Evolutionary conservation across 805 yeast species (phyloP), one percentile per base, ranked within the genome.

Genomic region (Aciculoconidium aculeatum): DNA sequence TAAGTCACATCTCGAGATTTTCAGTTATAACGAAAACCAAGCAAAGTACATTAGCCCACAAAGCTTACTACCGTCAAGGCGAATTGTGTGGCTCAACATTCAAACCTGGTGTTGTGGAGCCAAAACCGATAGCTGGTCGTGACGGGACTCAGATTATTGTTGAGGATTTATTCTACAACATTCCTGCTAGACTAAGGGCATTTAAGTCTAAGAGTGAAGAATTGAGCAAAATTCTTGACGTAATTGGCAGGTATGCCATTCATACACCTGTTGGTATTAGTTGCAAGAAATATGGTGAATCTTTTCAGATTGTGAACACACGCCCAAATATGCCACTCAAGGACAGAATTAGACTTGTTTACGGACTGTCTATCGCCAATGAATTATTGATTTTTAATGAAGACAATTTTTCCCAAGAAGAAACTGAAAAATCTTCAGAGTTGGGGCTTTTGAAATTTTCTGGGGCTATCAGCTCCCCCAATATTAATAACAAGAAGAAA

Each of bases 151-250:
- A 78, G 37, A 72, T 92, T 16, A 53, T 71, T 0, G 94, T 87
- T 5, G 95, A 87, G 51, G 95, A 92, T 51, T 59, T 92, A 32
- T 92, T 92, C 47, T 92, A 79, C 59, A 92, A 90, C 49, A 74
- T 81, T 16, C 92, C 95, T 0, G 73, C 94, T 0, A 65, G 98
- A 27, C 55, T 80, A 17, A 61, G 79, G 32, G 72, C 94, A 0
- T 56, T 88, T 27, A 67, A 67, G 32, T 68, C 82, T 0, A 64
- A 77, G 7, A 66, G 66, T 39, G 96, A 87, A 9, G 97, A 92
- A 46, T 81, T 77, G 46, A 51, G 73, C 7, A 77, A 73, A 39
- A 81, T 92, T 5, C 52, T 90, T 17, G 96, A 88, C 40, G 85
- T 88, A 4, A 75, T 84, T 1, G 86, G 88, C 3, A 67, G 83